Conservation (phyloP, 495 filamentous ascomycete genomes). For the Sporormia fimetaria region DNA sequence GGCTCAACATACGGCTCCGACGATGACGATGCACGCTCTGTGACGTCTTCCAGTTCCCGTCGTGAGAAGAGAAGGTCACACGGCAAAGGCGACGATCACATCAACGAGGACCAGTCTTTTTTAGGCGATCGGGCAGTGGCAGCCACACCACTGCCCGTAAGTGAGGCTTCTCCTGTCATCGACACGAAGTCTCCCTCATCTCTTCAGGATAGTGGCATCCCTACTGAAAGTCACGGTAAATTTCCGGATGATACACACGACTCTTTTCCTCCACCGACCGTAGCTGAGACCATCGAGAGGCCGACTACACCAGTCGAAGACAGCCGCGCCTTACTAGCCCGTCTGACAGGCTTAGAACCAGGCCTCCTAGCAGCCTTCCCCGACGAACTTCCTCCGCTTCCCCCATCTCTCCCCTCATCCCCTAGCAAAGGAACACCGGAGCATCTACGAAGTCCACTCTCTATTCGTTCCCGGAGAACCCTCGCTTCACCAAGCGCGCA, state of each 20-base stretch:
- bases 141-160: conserved; percentile 29
- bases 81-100: too few relatives aligned
- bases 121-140: conserved; percentile 37
- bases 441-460: conserved; percentile 10
- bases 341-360: conserved; percentile 16
- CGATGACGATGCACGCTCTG: conserved; percentile 25
- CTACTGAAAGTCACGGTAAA: conserved; percentile 22
- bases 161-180: conserved; percentile 14
- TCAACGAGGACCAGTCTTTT: conserved; percentile 33
- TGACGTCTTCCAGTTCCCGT: conserved; percentile 10
- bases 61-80: conserved; percentile 20
- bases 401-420: conserved; percentile 6
- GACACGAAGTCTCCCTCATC: conserved; percentile 3
- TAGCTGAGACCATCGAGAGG: conserved; percentile 6
- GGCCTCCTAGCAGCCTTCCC: conserved; percentile 17
- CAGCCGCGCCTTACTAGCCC: conserved; percentile 13
- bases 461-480: conserved; percentile 11
- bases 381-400: conserved; percentile 18
- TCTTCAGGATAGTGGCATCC: conserved; percentile 10
- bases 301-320: conserved; percentile 20
- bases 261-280: conserved; percentile 10
- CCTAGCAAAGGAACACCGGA: too few relatives aligned
- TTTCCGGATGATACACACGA: conserved; percentile 20
- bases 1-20: conserved; percentile 25
- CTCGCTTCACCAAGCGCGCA: background rate